Base-by-base conservation (phyloP, 495 filamentous ascomycete species). In the Bacidia rubella region DNA sequence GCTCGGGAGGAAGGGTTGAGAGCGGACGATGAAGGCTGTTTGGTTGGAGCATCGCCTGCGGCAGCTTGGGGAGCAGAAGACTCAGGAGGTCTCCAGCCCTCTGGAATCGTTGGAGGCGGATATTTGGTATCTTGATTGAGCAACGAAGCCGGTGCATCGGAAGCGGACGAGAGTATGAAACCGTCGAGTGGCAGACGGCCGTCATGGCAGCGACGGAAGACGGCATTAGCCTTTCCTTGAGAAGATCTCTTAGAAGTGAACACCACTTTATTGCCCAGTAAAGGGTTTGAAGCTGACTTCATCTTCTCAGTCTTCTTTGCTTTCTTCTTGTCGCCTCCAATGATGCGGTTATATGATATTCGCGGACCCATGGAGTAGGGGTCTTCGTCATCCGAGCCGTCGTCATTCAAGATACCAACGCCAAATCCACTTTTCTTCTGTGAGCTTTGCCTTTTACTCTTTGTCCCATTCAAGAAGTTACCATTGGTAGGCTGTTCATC, bases 311-410 rank as follows among this genome's bases (percentile, higher is more conserved):
- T 63, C 11, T 72, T 44, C 54, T 80, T 85, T 59, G 84, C 87
- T 59, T 86, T 86, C 71, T 88, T 90, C 63, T 87, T 93, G 47
- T 90, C 85, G 2, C 83, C 83, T 24, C 86, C 90, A 61, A 97
- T 82, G 2, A 80, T 75, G 45, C 80, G 74, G 59, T 87, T 95
- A 64, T 95, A 95, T n/a, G 83, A 86, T 62, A 94, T 90, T 60
- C 80, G 80, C 7, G 92, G 92, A 0, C 92, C 90, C 20, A 97
- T 77, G 43, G 86, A 86, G 67, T 96, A 97, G 0, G 86, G 86
- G 60, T 97, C 93, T 61, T 96, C 92, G 51, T 97, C 90, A 59
- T 97, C 92, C n/a, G 92, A 96, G 2, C 88, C 90, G 17, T 82
- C 94, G 54, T 97, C 92, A 60, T 97, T 98, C 48, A 98, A 66